A percentile compares a stretch with the other conserved stretches of the same genome.
Conservation (phyloP, 2,329 filamentous ascomycete species). For the Hypoxylon sp. region DNA sequence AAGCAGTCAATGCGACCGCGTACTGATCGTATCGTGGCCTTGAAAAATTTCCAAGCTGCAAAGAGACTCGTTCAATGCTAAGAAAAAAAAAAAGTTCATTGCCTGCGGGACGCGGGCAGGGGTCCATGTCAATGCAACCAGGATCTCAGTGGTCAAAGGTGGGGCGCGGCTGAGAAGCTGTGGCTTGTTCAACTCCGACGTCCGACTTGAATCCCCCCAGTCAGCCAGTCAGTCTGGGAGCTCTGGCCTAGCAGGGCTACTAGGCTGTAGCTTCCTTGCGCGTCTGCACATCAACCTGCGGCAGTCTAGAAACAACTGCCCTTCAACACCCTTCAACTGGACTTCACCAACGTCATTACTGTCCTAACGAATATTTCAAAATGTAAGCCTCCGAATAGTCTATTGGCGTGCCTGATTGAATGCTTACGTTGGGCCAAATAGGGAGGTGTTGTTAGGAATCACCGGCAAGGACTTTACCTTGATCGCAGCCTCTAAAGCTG, state of each 20-base stretch:
- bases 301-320: constrained; percentile 27
- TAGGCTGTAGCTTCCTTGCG: constrained; percentile 61
- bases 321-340: constrained; percentile 23
- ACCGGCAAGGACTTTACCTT: constrained; percentile 99
- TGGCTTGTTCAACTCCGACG: constrained; percentile 44
- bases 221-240: constrained; percentile 24
- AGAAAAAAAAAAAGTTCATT: constrained; percentile 44
- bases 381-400: constrained; percentile 26
- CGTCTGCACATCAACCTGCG: constrained; percentile 46
- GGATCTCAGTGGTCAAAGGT: constrained; percentile 6
- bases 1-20: constrained; percentile 29
- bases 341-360: constrained; percentile 15
- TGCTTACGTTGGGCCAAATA: constrained; percentile 55
- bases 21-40: constrained; percentile 35
- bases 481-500: constrained; percentile 96
- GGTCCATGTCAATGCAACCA: constrained; percentile 27
- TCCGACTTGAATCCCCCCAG: constrained; percentile 36
- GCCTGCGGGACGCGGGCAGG: constrained; percentile 43
- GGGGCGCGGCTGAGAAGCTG: constrained; percentile 33
- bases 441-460: constrained; percentile 98
- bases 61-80: constrained; percentile 41
- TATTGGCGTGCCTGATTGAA: neutral
- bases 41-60: constrained; percentile 36
- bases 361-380: constrained; percentile 19
- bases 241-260: constrained; percentile 45